These are phyloP conservation scores for Smittium culicis DNA, from an alignment of 371 early-diverging fungal species.

Conservation along the genomic window DNA sequence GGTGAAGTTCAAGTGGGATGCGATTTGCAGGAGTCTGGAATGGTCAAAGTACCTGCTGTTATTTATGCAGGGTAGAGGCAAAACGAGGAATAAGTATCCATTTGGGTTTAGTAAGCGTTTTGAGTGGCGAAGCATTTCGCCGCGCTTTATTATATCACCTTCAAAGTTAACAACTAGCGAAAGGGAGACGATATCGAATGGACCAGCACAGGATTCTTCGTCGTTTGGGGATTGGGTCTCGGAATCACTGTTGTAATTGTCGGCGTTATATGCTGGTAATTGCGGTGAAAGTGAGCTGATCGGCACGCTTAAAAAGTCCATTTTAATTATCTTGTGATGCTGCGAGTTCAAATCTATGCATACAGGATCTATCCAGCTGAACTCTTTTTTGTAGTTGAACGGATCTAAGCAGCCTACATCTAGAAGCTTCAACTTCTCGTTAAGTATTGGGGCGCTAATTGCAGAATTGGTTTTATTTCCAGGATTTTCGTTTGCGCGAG, in stretches of 20 bases:
- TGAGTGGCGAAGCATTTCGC: conserved; percentile 32
- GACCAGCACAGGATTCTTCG: conserved; percentile 11
- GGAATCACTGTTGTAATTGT: not conserved
- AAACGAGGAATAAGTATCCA: conserved; percentile 58
- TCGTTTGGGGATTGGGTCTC: conserved; percentile 18
- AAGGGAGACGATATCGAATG: conserved; percentile 67
- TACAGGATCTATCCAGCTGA: conserved; percentile 47
- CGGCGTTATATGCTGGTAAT: too few relatives aligned
- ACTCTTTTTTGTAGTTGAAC: conserved; percentile 51
- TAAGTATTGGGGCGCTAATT: too few relatives aligned
- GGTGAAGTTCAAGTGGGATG: conserved; percentile 43
- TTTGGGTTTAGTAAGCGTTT: conserved; percentile 12
- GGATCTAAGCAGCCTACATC: conserved; percentile 81
- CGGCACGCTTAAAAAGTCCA: conserved; percentile 52
- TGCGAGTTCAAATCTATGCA: conserved; percentile 83
- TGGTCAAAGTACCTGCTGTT: conserved; percentile 78
- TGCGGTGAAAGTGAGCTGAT: too few relatives aligned
- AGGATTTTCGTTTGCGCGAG: conserved; percentile 18
- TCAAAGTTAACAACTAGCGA: conserved; percentile 84
- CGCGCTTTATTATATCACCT: conserved; percentile 57
- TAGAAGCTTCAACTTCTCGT: conserved; percentile 39
- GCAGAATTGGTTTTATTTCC: too few relatives aligned
- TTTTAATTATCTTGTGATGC: conserved; percentile 45
- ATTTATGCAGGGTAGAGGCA: conserved; percentile 65
- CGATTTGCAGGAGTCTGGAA: conserved; percentile 45